Evolutionary conservation across 2,329 filamentous ascomycete species (phyloP), one percentile per base, ranked within the genome.

Genomic region (Penicillium sp.): DNA sequence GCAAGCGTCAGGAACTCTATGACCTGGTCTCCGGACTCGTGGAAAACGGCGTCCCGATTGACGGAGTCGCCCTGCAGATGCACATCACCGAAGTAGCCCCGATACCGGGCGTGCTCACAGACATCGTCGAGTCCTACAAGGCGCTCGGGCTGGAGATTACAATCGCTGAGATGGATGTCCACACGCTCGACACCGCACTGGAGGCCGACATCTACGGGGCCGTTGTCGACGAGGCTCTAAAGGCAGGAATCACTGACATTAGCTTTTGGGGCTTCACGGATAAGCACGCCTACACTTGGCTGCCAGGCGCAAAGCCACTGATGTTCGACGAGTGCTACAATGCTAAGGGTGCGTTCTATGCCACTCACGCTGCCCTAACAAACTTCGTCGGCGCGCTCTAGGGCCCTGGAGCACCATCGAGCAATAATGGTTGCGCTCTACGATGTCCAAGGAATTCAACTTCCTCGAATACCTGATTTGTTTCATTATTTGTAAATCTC

Each of bases 291-390:
- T 55, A 55, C 21, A 55, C 53, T 19, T 53, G 46, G 50, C 3
- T 53, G 8, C 4, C 9, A 28, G 53, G 46, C 13, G 50, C 53
- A 12, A 53, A 55, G 53, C 53, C 53, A 10, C 48, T 55, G 51
- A 55, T 55, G 39, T 55, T 55, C 32, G 53, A 55, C 17, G 42
- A 55, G 46, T 21, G 24, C 43, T 55, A 55, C 50, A 42, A 51
- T 6, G 28, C 48, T 8, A 51, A 51, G 48, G 31, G 44, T 12
- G 48, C 17, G 12, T 43, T 51, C 21, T 51, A 51, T 6, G 48
- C 48, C n/a, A 51, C 43, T 10, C 48, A 51, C 34, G 6, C 35
- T 48, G 43, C 48, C 3, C 33, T 51, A 9, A 12, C 34, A 7
- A 34, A 35, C 24, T 51, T 51, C 15, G 48, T 48, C 34, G 31